Base-by-base conservation (phyloP, 495 filamentous ascomycete species). In the Hyaloscypha variabilis region DNA sequence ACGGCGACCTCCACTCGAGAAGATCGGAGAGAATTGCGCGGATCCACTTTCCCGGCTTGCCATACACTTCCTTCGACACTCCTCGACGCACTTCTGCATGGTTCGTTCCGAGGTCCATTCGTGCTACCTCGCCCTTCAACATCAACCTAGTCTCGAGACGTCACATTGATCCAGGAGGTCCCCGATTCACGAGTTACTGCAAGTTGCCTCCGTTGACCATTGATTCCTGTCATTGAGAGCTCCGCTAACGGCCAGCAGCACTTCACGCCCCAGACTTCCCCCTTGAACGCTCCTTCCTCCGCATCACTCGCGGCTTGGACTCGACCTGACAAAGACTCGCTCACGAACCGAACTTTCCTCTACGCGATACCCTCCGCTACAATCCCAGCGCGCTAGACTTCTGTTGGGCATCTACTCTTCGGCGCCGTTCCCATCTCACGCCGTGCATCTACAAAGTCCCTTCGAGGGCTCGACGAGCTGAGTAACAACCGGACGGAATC, bases 61-160 rank as follows among this genome's bases (percentile, higher is more conserved):
- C n/a, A n/a, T n/a, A n/a, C n/a, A n/a, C n/a, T n/a, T n/a, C n/a
- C n/a, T n/a, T n/a, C n/a, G n/a, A 34, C 31, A 8, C 8, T 13
- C 13, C 13, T 46, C 17, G 11, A 10, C 39, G 14, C 17, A 31
- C 26, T n/a, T n/a, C 54, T 58, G 26, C 54, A 58, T 34, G 8
- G 54, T 52, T 36, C 34, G 50, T 55, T 21, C 62, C 62, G 62
- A 64, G 62, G 62, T 49, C 52, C 24, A 31, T 52, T 50, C 25
- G 62, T 64, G 62, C 36, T 55, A 42, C 62, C 24, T 49, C 62
- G 26, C 31, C 2, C 62, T n/a, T 50, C 62, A 28, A 58, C 46
- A 34, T 31, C 24, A 57, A 51, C 62, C 19, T 64, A 49, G 50
- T 57, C 50, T 57, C 25, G 3, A 28, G 31, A 17, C 46, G 23